Evolutionary conservation across 176 grass and related monocot genomes (phyloP).

Genomic region (Coix lacrymajobi): DNA sequence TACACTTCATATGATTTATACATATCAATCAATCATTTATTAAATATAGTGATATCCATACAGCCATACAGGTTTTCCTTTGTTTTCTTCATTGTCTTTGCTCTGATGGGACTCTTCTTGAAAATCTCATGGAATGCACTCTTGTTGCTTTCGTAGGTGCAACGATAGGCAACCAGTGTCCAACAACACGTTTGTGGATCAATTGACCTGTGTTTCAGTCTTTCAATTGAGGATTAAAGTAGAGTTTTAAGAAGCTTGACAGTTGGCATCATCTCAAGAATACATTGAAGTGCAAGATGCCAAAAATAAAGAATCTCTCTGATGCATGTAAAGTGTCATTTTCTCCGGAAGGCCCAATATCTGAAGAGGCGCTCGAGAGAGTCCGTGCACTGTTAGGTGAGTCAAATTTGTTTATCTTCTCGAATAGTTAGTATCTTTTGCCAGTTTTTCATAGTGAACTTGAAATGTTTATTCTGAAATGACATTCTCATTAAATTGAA

Average conservation of each 20-base stretch:
- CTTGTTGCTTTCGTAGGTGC: background rate
- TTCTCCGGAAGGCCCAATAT: slow-evolving; percentile 72
- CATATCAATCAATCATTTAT: background rate
- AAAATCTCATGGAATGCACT: background rate
- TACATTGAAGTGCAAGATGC: slow-evolving; percentile 60
- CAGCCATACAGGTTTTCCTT: background rate
- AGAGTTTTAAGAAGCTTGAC: slow-evolving; percentile 9
- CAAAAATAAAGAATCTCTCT: slow-evolving; percentile 66
- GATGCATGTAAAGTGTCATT: slow-evolving; percentile 82
- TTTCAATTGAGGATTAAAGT: background rate
- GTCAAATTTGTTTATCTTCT: slow-evolving; percentile 15
- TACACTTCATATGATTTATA: background rate
- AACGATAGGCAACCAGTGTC: background rate
- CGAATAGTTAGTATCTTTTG: background rate
- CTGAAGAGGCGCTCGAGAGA: slow-evolving; percentile 82
- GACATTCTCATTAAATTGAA: too few species aligned
- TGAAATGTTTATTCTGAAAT: too few species aligned
- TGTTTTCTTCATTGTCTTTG: background rate
- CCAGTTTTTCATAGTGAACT: background rate
- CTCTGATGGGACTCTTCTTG: background rate
- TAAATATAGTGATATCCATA: background rate
- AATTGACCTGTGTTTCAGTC: background rate
- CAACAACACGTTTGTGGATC: background rate
- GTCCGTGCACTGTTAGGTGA: slow-evolving; percentile 85
- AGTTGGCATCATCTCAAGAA: background rate